Conservation (phyloP, 148 eudicot species). For the Cornus suecica region DNA sequence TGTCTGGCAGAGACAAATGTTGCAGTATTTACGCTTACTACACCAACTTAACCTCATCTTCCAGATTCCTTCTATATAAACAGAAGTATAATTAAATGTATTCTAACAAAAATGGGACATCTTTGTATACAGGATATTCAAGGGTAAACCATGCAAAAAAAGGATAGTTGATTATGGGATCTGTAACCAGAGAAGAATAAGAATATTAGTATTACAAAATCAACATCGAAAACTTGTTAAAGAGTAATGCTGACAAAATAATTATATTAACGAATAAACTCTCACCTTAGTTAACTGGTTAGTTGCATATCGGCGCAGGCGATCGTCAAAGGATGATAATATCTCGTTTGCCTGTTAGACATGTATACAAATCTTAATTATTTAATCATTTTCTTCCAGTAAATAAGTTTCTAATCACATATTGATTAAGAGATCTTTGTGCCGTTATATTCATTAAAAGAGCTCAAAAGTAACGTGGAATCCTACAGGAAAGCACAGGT, state of each 20-base stretch:
- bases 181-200: neutral
- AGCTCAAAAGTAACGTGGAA: neutral
- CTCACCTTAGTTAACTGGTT: conserved; percentile 85
- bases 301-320: conserved; percentile 77
- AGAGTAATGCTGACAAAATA: conserved; percentile 1
- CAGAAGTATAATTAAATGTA: neutral
- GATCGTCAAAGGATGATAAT: conserved; percentile 92
- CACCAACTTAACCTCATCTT: neutral
- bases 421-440: neutral
- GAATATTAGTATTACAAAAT: neutral
- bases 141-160: no score
- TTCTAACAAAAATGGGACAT: neutral
- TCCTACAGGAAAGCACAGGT: neutral
- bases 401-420: neutral
- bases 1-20: neutral
- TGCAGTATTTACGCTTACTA: neutral
- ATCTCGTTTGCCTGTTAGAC: conserved; percentile 85
- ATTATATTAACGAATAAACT: conserved; percentile 1
- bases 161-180: no score
- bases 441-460: neutral
- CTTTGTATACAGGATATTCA: neutral
- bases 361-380: neutral
- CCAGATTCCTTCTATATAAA: neutral
- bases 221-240: neutral
- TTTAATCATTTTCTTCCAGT: neutral